Base-by-base conservation (phyloP, 2,329 filamentous ascomycete species). In the Septoria petroselini region DNA sequence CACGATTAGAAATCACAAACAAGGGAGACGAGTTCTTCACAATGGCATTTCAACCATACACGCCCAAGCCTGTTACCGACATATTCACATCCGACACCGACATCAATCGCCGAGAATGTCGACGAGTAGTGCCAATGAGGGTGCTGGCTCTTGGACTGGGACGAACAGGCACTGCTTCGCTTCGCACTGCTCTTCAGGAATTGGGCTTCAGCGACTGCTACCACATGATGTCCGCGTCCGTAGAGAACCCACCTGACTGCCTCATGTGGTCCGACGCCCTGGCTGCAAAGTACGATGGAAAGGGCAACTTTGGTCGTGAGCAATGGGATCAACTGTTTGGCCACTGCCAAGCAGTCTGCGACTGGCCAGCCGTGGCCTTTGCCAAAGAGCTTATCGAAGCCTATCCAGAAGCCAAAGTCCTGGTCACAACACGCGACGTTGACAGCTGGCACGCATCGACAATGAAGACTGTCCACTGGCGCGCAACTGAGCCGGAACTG, bases 251-350 rank as follows among this genome's bases (percentile, higher is more conserved):
- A 8, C 80, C 78, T 18, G 83, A 86, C 62, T 80, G 79, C 47
- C 72, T 84, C 34, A 79, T 86, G 72, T 88, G 84, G 84, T 80
- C 81, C 69, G 81, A 86, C 55, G 84, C 84, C 21, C 75, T 88
- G 48, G 71, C 73, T 14, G 81, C 82, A 57, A 82, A 82, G 63
- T 82, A 76, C 68, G 76, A 84, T 57, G 78, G 78, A 25, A 71
- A 80, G 44, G 81, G 81, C 46, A 73, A 71, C 7, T 86, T 86
- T 58, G 81, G 78, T 17, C 78, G 82, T 41, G 77, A 81, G 63
- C 81, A 86, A 67, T 87, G 82, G 81, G 82, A 86, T 66, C 77
- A 83, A 67, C 75, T 87, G 8, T 72, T 86, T 52, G 81, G 82
- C 42, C 76, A 83, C 66, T 81, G 80, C 64, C 80, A 66, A 69